These are phyloP conservation scores for Aspergillus cejpii DNA, from an alignment of 2,329 filamentous ascomycete genomes.

Conservation along the genomic window DNA sequence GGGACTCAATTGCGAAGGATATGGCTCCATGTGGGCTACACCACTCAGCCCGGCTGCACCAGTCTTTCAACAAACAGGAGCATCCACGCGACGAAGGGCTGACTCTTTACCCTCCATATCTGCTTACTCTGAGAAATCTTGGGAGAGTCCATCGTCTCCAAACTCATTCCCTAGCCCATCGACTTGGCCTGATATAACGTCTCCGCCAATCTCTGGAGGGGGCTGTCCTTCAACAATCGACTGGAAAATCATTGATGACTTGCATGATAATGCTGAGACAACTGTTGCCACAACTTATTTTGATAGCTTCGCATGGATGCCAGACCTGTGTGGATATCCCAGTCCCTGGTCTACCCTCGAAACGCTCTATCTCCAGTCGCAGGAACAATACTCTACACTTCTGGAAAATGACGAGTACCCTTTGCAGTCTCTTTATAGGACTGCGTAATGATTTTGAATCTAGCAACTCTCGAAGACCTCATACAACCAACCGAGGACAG, in stretches of 20 bases:
- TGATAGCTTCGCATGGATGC: conserved; percentile 8
- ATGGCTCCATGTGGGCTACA: conserved; percentile 33
- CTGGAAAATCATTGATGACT: background rate
- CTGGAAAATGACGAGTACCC: conserved; percentile 34
- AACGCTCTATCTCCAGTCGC: conserved; percentile 35
- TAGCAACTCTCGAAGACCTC: too few species aligned
- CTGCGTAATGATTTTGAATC: too few species aligned
- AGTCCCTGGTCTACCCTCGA: conserved; percentile 28
- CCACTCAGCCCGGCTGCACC: conserved; percentile 30
- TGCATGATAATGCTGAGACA: background rate
- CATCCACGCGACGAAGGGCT: conserved; percentile 18
- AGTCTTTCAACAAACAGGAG: conserved; percentile 22
- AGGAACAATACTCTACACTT: conserved; percentile 31
- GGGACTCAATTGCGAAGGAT: conserved; percentile 34
- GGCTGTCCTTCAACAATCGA: conserved; percentile 1
- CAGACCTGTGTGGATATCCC: conserved; percentile 15
- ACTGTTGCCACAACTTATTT: background rate
- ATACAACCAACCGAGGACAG: too few species aligned
- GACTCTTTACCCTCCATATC: conserved; percentile 17
- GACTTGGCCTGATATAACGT: conserved; percentile 1
- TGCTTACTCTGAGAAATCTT: conserved; percentile 10
- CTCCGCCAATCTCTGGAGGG: background rate
- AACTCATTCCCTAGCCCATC: conserved; percentile 5
- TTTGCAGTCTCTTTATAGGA: too few species aligned
- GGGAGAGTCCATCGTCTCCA: conserved; percentile 8